Evolutionary conservation across 176 grass and related monocot species (phyloP).

Genomic region (Themeda triandra): DNA sequence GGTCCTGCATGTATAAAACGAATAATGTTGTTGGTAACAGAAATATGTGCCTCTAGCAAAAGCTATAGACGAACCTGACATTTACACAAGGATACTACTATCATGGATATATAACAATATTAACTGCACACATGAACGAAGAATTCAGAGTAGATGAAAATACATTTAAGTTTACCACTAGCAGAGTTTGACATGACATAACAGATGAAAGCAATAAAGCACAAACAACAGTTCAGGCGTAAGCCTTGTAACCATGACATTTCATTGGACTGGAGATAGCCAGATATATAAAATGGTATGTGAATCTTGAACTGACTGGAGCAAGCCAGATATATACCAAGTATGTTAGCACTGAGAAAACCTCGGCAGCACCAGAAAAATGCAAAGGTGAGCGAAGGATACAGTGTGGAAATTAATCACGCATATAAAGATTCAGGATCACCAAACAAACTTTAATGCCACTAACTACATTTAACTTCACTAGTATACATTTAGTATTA

Average conservation of each 20-base stretch:
- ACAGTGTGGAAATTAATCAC: background rate
- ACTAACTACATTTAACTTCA: background rate
- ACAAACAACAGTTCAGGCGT: background rate
- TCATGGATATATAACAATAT: background rate
- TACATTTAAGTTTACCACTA: background rate
- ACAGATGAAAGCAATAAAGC: background rate
- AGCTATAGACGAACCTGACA: background rate
- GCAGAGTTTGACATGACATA: background rate
- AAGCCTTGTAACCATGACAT: no score
- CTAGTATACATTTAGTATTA: background rate
- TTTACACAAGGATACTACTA: background rate
- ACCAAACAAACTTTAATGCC: background rate
- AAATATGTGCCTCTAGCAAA: background rate
- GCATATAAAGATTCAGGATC: background rate
- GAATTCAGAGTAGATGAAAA: background rate
- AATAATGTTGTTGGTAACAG: background rate
- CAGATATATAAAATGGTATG: no score
- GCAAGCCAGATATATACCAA: no score
- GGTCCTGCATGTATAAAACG: background rate
- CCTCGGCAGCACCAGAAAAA: background rate
- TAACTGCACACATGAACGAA: background rate
- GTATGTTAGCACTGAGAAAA: background rate
- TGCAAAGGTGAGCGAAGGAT: background rate
- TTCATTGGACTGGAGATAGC: no score
- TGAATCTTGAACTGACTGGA: no score